Percentiles rank a stretch among this genome's conserved stretches.
phyloP scores from a whole-genome alignment of 495 filamentous ascomycete genomes.

The Xylaria cubensis region DNA sequence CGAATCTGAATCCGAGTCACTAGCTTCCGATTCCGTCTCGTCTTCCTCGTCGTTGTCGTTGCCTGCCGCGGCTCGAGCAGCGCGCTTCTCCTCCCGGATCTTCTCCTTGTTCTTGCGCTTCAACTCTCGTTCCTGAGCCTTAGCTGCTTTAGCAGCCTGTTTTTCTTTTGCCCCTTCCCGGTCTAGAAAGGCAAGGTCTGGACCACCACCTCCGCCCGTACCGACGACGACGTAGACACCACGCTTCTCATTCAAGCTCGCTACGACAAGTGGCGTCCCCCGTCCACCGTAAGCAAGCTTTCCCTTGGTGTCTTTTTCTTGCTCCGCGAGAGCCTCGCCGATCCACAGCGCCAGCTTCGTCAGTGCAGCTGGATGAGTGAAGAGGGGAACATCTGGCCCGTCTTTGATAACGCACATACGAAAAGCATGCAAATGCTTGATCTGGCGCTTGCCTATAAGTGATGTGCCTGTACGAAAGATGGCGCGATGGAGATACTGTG shows the following conservation, averaged over 20 bases:
- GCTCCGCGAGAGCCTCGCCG: constrained; percentile 87
- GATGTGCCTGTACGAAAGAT: constrained; percentile 93
- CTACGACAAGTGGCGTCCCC: constrained; percentile 87
- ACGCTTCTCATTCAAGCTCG: constrained; percentile 83
- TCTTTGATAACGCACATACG: constrained; percentile 96
- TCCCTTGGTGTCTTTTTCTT: constrained; percentile 76
- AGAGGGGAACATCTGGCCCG: constrained; percentile 85
- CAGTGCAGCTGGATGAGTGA: constrained; percentile 88
- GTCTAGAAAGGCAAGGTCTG: constrained; percentile 64
- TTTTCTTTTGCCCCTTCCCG: constrained; percentile 68
- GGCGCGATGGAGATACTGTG: constrained; percentile 86
- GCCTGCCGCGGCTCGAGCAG: constrained; percentile 50
- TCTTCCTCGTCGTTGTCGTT: constrained; percentile 61
- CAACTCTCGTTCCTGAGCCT: constrained; percentile 64
- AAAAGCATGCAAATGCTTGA: constrained; percentile 88
- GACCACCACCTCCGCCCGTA: constrained; percentile 79
- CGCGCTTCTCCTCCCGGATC: constrained; percentile 66
- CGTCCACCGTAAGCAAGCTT: constrained; percentile 71
- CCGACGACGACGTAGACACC: constrained; percentile 92
- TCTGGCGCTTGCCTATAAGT: constrained; percentile 90
- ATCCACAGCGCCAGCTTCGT: constrained; percentile 95
- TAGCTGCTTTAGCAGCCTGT: constrained; percentile 63
- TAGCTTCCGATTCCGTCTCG: constrained; percentile 63
- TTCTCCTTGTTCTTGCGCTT: constrained; percentile 65
- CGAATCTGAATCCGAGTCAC: constrained; percentile 62